These are phyloP conservation scores for Corylus avellana DNA, from an alignment of 306 rosid genomes.

Conservation along the genomic window DNA sequence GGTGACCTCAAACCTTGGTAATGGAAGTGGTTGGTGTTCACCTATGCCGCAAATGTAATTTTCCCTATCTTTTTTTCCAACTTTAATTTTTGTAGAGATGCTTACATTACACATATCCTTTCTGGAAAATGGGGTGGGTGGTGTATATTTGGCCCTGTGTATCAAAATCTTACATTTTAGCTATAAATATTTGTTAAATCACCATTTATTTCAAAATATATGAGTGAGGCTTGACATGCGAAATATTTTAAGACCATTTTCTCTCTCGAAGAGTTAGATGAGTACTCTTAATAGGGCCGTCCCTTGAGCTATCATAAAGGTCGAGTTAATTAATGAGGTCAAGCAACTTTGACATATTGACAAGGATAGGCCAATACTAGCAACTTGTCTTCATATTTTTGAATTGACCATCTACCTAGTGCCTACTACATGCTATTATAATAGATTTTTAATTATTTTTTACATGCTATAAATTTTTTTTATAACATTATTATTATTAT, in stretches of 20 bases:
- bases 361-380: background rate
- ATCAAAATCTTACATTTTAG: background rate
- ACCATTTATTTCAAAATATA: too few relatives aligned
- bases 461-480: too few relatives aligned
- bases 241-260: background rate
- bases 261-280: background rate
- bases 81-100: background rate
- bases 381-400: background rate
- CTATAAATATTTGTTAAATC: too few relatives aligned
- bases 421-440: background rate
- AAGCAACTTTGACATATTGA: background rate
- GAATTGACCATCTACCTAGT: background rate
- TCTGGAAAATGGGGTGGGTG: background rate
- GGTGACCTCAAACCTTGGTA: constrained; percentile 91
- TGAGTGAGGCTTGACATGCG: too few relatives aligned
- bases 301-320: constrained; percentile 17
- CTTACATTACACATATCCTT: background rate
- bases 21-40: background rate
- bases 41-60: background rate
- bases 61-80: background rate
- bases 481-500: too few relatives aligned
- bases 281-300: background rate
- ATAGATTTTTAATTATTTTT: background rate
- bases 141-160: background rate
- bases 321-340: constrained; percentile 3